These are phyloP conservation scores for Solanum pinnatisectum DNA, from an alignment of 257 asterid genomes.

Conservation along the genomic window DNA sequence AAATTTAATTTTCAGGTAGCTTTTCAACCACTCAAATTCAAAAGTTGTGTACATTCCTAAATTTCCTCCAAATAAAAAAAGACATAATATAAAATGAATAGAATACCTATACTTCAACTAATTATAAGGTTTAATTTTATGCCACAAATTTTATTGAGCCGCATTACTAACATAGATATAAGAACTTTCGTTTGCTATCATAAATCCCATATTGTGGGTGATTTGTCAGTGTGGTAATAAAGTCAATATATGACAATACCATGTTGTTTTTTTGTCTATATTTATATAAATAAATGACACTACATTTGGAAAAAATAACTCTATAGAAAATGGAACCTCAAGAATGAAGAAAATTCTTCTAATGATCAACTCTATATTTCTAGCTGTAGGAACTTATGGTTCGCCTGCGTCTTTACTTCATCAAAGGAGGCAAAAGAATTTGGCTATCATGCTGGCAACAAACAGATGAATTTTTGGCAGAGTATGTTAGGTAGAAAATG, in stretches of 20 bases:
- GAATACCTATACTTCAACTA: no score
- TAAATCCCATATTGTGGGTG: not conserved
- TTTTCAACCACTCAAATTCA: no score
- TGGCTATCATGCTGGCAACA: conserved; percentile 18
- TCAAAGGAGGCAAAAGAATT: conserved; percentile 22
- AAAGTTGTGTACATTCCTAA: no score
- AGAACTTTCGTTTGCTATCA: not conserved
- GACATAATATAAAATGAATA: no score
- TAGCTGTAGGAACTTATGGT: conserved; percentile 20
- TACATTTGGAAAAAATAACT: not conserved
- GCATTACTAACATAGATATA: not conserved
- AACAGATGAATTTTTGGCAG: not conserved
- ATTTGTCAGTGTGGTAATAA: not conserved
- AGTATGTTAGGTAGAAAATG: not conserved
- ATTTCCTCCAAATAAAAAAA: no score
- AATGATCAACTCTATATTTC: conserved; percentile 5
- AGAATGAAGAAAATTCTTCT: conserved; percentile 8
- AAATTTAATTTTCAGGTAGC: no score
- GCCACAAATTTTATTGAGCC: not conserved
- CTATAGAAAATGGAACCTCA: not conserved
- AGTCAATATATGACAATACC: not conserved
- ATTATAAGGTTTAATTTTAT: no score
- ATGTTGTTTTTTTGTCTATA: not conserved
- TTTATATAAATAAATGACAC: not conserved
- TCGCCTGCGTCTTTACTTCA: conserved; percentile 21